Base-by-base conservation (phyloP, 805 yeast genomes). In the Suhomyces pyralidae region DNA sequence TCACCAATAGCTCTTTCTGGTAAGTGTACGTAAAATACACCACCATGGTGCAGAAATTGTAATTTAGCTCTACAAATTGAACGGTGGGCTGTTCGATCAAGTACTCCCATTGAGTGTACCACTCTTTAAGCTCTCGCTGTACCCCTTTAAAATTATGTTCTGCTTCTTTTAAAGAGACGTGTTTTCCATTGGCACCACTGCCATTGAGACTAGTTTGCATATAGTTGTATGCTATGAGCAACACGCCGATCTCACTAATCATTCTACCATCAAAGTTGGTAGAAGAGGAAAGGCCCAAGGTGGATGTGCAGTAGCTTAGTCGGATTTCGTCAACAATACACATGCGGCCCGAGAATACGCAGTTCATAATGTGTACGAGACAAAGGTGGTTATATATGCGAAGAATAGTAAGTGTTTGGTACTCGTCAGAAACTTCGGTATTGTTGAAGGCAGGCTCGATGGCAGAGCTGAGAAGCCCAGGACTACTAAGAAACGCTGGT, bases 191-290 rank as follows among this genome's bases (percentile, higher is more conserved):
- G 2, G 20, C 25, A 9, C 45, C 40, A 10, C 49, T 8, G 54
- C 47, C 52, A 58, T 30, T 40, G 17, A 48, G 46, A 40, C 22
- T 69, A 10, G 62, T 54, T 50, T 84, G 85, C 19, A 84, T 69
- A 63, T 75, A 85, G 52, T 80, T 80, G 67, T 86, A 86, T 0
- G 84, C 74, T 10, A 82, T 75, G 15, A 81, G 64, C 50, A 85
- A 81, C 9, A 86, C 74, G 17, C 84, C 80, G 48, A 86, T 82
- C 65, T 88, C 96, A 40, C 90, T 85, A 7, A 87, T 85, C 82
- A 88, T 86, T 53, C 94, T 69, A n/a, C 88, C 90, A 63, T 88
- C 96, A 64, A 88, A 88, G 61, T 86, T 86, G 5, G 91, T 85
- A 2, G 91, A 81, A 34, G 81, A 73, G 4, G 84, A 74, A 38